A percentile compares a stretch with the other conserved stretches of the same genome.
Conservation (phyloP, 441 rosid species). For the Populus hybrid region DNA sequence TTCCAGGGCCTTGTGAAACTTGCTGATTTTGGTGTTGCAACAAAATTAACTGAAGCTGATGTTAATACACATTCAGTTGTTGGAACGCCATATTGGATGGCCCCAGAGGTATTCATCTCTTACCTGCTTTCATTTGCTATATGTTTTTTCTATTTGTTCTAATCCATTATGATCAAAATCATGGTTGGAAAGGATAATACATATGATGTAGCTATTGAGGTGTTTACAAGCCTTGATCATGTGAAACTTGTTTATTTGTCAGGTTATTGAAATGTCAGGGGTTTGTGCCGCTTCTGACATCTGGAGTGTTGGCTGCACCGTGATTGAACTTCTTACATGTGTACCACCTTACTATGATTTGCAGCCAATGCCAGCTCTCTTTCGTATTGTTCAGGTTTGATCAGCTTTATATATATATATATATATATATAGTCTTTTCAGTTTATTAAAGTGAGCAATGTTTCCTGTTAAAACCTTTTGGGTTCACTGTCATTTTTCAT, state of each 20-base stretch:
- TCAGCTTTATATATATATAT: constrained; percentile 7
- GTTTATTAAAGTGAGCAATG: constrained; percentile 7
- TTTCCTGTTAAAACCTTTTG: constrained; percentile 12
- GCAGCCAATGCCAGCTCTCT: constrained; percentile 99
- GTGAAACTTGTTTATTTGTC: constrained; percentile 30
- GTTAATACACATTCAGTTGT: constrained; percentile 97
- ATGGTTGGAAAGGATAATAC: neutral
- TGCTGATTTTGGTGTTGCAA: constrained; percentile 99
- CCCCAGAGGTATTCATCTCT: constrained; percentile 76
- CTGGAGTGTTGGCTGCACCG: constrained; percentile 99
- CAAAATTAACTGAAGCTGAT: constrained; percentile 98
- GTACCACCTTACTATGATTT: constrained; percentile 98
- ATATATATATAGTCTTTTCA: neutral
- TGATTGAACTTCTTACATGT: constrained; percentile 93
- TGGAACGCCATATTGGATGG: constrained; percentile 99
- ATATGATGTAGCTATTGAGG: constrained; percentile 9
- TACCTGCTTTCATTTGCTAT: neutral
- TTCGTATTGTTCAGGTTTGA: constrained; percentile 96
- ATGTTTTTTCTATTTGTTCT: neutral
- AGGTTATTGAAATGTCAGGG: constrained; percentile 99
- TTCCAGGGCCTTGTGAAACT: constrained; percentile 97
- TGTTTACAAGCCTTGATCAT: constrained; percentile 20
- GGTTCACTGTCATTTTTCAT: neutral
- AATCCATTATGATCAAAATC: neutral
- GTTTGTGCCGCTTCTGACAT: constrained; percentile 99